A percentile compares a stretch with the other conserved stretches of the same genome.
These are phyloP conservation scores for Backusella liffmaniae DNA, from an alignment of 192 early-diverging fungal species.

Conservation along the genomic window DNA sequence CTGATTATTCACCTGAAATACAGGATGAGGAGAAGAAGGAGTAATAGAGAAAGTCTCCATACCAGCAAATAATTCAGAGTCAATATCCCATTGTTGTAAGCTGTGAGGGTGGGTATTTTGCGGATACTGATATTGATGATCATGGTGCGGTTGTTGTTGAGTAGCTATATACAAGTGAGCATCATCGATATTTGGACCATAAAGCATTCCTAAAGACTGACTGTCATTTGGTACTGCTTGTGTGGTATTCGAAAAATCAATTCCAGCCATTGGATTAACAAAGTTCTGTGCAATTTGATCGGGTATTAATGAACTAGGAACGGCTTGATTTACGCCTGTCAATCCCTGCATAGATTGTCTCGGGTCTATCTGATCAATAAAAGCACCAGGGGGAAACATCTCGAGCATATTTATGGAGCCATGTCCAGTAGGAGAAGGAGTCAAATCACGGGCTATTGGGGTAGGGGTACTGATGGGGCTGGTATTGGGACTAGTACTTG, in stretches of 20 bases:
- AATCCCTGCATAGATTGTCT: neutral
- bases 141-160: neutral
- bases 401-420: neutral
- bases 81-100: neutral
- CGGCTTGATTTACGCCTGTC: neutral
- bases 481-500: neutral
- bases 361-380: neutral
- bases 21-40: neutral
- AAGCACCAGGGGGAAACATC: neutral
- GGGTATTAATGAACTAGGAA: neutral
- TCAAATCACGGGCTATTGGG: neutral
- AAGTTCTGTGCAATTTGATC: neutral
- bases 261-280: neutral
- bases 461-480: neutral
- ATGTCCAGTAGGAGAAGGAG: neutral
- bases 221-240: neutral
- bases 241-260: neutral
- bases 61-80: neutral
- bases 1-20: conserved; percentile 1
- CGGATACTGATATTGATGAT: neutral
- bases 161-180: neutral
- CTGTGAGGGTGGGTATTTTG: neutral
- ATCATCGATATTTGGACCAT: neutral
- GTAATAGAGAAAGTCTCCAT: neutral
- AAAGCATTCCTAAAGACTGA: neutral